Evolutionary conservation across 345 rosid species (phyloP).

Genomic region (Turritis glabra): DNA sequence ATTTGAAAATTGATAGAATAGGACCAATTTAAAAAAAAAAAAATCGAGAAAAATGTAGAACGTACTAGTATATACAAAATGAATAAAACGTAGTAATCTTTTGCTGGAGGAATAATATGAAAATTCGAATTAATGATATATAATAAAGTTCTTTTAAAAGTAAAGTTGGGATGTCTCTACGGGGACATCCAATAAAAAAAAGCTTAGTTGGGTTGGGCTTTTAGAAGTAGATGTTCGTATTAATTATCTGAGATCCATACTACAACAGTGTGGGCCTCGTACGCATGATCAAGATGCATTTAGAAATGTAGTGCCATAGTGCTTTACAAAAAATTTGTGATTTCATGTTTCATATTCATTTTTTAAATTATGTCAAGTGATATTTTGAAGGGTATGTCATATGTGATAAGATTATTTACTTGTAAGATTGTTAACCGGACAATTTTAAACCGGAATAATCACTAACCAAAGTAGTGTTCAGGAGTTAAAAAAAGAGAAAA

Average conservation of each 20-base stretch:
- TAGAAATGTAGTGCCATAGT: not conserved
- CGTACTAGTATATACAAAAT: not conserved
- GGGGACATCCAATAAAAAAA: not conserved
- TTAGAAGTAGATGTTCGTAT: not conserved
- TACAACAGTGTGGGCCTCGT: not conserved
- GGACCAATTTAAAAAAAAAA: not conserved
- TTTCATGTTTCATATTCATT: too few relatives aligned
- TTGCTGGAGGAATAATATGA: not conserved
- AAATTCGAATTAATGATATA: not conserved
- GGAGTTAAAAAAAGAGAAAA: not conserved
- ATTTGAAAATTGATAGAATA: not conserved
- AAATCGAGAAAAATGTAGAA: not conserved
- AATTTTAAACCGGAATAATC: constrained; percentile 4
- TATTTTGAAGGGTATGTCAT: not conserved
- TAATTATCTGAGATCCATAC: not conserved
- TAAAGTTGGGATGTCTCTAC: not conserved
- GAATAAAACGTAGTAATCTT: not conserved
- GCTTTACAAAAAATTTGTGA: too few relatives aligned
- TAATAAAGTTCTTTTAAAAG: not conserved
- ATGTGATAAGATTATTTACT: not conserved
- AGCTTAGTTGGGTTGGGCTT: not conserved
- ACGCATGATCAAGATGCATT: not conserved
- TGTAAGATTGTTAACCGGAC: not conserved
- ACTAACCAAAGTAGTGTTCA: constrained; percentile 7
- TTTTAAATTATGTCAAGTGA: too few relatives aligned